Conservation (phyloP, 2,329 filamentous ascomycete genomes). For the Trichoderma arundinaceum region DNA sequence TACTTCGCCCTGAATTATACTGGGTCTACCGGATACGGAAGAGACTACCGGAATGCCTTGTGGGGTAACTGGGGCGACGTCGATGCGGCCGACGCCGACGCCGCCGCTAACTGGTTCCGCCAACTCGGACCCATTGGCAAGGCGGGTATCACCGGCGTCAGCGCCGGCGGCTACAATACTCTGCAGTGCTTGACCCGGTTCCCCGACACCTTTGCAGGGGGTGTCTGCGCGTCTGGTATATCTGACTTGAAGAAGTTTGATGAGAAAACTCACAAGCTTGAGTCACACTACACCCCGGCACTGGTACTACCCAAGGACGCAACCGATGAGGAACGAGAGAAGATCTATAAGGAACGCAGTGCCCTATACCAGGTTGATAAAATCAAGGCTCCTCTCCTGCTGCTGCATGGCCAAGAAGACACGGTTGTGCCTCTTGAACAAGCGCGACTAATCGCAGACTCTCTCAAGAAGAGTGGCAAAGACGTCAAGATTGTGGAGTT, state of each 20-base stretch:
- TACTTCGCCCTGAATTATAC: slow-evolving; percentile 58
- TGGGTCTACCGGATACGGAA: slow-evolving; percentile 58
- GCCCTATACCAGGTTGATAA: slow-evolving; percentile 55
- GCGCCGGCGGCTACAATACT: slow-evolving; percentile 60
- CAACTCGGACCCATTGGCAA: slow-evolving; percentile 42
- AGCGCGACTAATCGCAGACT: slow-evolving; percentile 56
- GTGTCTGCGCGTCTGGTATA: slow-evolving; percentile 57
- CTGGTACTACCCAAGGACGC: slow-evolving; percentile 46
- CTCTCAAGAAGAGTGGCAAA: slow-evolving; percentile 49
- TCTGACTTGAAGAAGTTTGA: slow-evolving; percentile 55
- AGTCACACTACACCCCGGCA: slow-evolving; percentile 56
- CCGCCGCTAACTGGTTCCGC: slow-evolving; percentile 52
- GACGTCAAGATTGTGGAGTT: slow-evolving; percentile 56
- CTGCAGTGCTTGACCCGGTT: slow-evolving; percentile 55
- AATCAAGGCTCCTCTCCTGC: slow-evolving; percentile 56
- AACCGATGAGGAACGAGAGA: slow-evolving; percentile 47
- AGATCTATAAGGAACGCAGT: slow-evolving; percentile 53
- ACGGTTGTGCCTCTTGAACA: slow-evolving; percentile 64
- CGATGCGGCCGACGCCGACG: slow-evolving; percentile 57
- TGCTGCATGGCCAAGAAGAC: slow-evolving; percentile 63
- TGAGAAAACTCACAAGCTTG: slow-evolving; percentile 61
- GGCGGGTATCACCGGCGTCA: slow-evolving; percentile 57
- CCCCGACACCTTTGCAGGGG: slow-evolving; percentile 55
- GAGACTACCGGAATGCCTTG: slow-evolving; percentile 55
- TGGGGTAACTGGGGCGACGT: slow-evolving; percentile 57